Evolutionary conservation across 148 eudicot genomes (phyloP).

Genomic region (Arctostaphylos glauca): DNA sequence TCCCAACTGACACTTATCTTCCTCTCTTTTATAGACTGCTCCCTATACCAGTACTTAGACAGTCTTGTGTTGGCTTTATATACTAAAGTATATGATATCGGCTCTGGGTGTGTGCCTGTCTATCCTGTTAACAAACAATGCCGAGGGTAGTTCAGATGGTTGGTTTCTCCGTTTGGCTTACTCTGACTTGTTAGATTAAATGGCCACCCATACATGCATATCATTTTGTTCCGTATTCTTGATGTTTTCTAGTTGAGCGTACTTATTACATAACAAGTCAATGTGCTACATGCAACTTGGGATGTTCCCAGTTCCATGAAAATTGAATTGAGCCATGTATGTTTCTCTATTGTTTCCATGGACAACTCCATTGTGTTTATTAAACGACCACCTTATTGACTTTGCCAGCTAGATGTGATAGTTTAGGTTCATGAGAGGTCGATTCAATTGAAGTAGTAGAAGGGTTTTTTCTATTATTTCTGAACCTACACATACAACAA

Average conservation of each 20-base stretch:
- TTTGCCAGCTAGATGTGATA: not conserved
- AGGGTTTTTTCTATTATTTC: not conserved
- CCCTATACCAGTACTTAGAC: not conserved
- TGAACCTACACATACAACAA: not conserved
- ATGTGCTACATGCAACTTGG: not conserved
- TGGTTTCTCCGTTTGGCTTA: conserved; percentile 10
- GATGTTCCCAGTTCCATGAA: not conserved
- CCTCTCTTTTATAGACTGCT: not conserved
- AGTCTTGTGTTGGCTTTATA: not conserved
- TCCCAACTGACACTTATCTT: not conserved
- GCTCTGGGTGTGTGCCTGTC: not conserved
- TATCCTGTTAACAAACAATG: not conserved
- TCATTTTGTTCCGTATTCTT: not conserved
- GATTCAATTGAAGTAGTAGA: conserved; percentile 1
- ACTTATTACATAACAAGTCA: too few species aligned
- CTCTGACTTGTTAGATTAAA: conserved; percentile 4
- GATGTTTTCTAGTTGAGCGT: not conserved
- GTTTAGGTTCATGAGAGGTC: not conserved
- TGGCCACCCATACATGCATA: not conserved
- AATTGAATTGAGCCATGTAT: not conserved
- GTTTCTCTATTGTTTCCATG: not conserved
- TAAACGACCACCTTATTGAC: not conserved
- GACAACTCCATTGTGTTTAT: not conserved
- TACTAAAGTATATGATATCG: not conserved
- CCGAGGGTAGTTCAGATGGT: not conserved